Percentiles rank a stretch among this genome's conserved stretches.
Conservation (phyloP, 2,329 filamentous ascomycete genomes). For the Pyrenochaeta sp. region DNA sequence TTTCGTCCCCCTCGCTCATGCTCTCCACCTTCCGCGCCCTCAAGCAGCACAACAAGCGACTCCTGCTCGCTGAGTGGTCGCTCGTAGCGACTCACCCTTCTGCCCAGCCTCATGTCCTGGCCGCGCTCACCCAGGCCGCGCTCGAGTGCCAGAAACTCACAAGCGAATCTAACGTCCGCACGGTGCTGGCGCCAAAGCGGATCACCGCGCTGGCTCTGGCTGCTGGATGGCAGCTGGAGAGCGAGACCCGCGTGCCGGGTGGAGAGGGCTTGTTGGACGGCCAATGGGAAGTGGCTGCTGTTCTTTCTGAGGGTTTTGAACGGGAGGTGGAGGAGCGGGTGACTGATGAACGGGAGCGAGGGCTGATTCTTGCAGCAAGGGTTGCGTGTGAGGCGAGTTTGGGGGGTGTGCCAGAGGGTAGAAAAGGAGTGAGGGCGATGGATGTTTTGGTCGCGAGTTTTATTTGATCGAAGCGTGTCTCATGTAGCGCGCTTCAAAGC, state of each 20-base stretch:
- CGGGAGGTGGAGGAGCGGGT: conserved; percentile 23
- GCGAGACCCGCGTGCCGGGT: conserved; percentile 50
- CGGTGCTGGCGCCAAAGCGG: conserved; percentile 53
- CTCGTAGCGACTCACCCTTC: conserved; percentile 51
- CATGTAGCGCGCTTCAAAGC: no score
- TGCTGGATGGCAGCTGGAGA: conserved; percentile 51
- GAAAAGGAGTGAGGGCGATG: conserved; percentile 24
- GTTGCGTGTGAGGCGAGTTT: conserved; percentile 34
- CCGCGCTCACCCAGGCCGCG: conserved; percentile 56
- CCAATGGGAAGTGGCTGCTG: conserved; percentile 46
- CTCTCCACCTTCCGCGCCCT: conserved; percentile 49
- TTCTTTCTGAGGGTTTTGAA: conserved; percentile 21
- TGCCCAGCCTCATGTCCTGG: conserved; percentile 61
- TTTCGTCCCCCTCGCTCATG: conserved; percentile 52
- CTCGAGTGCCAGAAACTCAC: conserved; percentile 54
- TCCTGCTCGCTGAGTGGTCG: conserved; percentile 60
- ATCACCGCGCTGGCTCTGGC: conserved; percentile 50
- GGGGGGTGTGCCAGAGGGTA: conserved; percentile 17
- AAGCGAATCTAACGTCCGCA: conserved; percentile 59
- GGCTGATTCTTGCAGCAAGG: conserved; percentile 19
- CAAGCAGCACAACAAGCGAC: conserved; percentile 40
- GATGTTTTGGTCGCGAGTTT: conserved; percentile 33
- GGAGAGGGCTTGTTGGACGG: conserved; percentile 55
- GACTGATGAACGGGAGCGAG: conserved; percentile 22
- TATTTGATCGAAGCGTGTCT: conserved; percentile 8